Conservation (phyloP, 2,329 filamentous ascomycete genomes). For the Trichoderma asperellum region DNA sequence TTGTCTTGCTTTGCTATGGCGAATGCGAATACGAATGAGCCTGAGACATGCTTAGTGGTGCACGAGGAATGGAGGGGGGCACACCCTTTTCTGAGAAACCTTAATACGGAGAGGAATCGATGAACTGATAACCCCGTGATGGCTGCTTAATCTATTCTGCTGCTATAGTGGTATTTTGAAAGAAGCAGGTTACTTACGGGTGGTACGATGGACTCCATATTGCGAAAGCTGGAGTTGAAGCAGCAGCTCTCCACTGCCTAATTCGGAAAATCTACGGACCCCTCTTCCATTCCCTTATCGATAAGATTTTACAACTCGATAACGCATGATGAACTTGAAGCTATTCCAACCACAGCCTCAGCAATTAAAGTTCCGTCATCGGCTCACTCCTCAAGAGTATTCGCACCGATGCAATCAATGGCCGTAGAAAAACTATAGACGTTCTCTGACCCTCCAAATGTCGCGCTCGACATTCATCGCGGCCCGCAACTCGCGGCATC, state of each 20-base stretch:
- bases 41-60: slow-evolving; percentile 1
- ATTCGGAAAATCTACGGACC: slow-evolving; percentile 26
- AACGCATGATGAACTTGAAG: not conserved
- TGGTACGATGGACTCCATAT: not conserved
- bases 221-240: not conserved
- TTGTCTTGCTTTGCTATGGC: not conserved
- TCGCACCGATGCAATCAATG: not conserved
- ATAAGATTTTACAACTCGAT: slow-evolving; percentile 23
- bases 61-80: not conserved
- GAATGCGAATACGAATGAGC: slow-evolving; percentile 25
- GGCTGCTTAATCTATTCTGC: not conserved
- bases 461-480: slow-evolving; percentile 48
- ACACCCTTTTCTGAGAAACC: not conserved
- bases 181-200: not conserved
- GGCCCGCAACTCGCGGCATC: slow-evolving; percentile 56
- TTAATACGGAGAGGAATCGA: not conserved
- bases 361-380: not conserved
- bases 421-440: not conserved
- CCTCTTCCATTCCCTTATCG: slow-evolving; percentile 2
- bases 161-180: not conserved
- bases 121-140: not conserved
- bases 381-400: too few relatives aligned
- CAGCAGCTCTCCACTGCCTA: not conserved
- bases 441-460: slow-evolving; percentile 31
- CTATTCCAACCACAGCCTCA: not conserved